These are phyloP conservation scores for Populus nigra DNA, from an alignment of 345 rosid species.

Conservation along the genomic window DNA sequence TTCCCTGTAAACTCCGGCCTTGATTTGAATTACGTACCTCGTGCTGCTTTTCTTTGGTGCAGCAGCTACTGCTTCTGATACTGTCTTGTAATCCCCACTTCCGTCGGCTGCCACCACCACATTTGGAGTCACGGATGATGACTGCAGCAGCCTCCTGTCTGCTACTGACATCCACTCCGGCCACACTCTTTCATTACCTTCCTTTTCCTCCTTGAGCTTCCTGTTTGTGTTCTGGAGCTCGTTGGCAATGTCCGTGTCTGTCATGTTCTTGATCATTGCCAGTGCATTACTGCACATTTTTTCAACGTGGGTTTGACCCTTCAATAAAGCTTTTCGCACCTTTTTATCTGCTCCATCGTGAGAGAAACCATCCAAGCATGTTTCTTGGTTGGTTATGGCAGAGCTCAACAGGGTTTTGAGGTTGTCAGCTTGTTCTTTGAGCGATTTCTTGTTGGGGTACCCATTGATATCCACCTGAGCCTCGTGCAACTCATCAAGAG, in stretches of 20 bases:
- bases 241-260: slow-evolving; percentile 52
- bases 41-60: slow-evolving; percentile 62
- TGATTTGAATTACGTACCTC: slow-evolving; percentile 65
- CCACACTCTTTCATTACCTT: slow-evolving; percentile 35
- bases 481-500: slow-evolving; percentile 68
- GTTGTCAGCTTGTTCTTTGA: slow-evolving; percentile 67
- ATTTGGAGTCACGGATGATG: slow-evolving; percentile 49
- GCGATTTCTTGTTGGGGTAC: slow-evolving; percentile 66
- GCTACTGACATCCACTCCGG: slow-evolving; percentile 69
- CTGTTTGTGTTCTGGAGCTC: slow-evolving; percentile 33
- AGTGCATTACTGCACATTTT: slow-evolving; percentile 60
- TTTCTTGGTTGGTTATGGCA: slow-evolving; percentile 86
- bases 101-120: slow-evolving; percentile 86
- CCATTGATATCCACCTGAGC: slow-evolving; percentile 51
- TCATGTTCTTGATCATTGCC: slow-evolving; percentile 68
- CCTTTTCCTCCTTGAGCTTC: slow-evolving; percentile 40
- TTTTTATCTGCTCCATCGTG: slow-evolving; percentile 49
- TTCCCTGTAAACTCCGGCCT: slow-evolving; percentile 73
- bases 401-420: slow-evolving; percentile 77
- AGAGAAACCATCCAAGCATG: slow-evolving; percentile 86
- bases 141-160: slow-evolving; percentile 69
- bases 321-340: slow-evolving; percentile 35
- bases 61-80: slow-evolving; percentile 64
- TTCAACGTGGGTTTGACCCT: slow-evolving; percentile 50
- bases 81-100: slow-evolving; percentile 59